Conservation (phyloP, 345 rosid genomes). For the Eucalyptus regnans region DNA sequence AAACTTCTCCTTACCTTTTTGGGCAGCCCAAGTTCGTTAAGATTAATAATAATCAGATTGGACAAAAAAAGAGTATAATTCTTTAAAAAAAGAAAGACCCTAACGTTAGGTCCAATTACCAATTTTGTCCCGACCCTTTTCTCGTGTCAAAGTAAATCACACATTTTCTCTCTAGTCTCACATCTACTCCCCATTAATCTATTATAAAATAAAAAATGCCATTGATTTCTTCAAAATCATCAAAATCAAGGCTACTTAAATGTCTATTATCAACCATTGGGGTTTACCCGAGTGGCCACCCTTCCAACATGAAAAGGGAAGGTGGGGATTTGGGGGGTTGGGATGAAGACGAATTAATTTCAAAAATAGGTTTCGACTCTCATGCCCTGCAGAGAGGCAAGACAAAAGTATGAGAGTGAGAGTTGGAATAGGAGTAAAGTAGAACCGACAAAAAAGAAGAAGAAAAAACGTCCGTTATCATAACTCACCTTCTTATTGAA, state of each 20-base stretch:
- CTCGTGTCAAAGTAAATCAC: not conserved
- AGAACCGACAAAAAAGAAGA: too few relatives aligned
- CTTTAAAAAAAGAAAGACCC: not conserved
- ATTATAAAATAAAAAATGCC: not conserved
- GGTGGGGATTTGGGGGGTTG: too few relatives aligned
- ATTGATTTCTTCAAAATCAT: accelerated
- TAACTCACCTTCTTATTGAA: not conserved
- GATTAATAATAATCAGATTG: not conserved
- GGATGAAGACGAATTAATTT: too few relatives aligned
- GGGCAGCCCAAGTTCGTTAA: not conserved
- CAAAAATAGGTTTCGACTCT: too few relatives aligned
- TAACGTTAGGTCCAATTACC: not conserved
- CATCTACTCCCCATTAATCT: not conserved
- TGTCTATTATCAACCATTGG: accelerated
- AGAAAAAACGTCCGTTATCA: not conserved
- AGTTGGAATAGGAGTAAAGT: too few relatives aligned
- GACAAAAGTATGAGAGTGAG: too few relatives aligned
- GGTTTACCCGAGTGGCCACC: too few relatives aligned
- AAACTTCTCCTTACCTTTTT: not conserved
- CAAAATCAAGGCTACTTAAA: accelerated
- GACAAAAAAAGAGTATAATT: not conserved
- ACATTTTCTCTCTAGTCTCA: not conserved
- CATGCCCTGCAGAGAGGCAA: too few relatives aligned
- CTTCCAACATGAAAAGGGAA: too few relatives aligned
- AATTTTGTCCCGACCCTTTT: not conserved